Base-by-base conservation (phyloP, 1,284 basidiomycete species). In the Veloporphyrellus conicus region DNA sequence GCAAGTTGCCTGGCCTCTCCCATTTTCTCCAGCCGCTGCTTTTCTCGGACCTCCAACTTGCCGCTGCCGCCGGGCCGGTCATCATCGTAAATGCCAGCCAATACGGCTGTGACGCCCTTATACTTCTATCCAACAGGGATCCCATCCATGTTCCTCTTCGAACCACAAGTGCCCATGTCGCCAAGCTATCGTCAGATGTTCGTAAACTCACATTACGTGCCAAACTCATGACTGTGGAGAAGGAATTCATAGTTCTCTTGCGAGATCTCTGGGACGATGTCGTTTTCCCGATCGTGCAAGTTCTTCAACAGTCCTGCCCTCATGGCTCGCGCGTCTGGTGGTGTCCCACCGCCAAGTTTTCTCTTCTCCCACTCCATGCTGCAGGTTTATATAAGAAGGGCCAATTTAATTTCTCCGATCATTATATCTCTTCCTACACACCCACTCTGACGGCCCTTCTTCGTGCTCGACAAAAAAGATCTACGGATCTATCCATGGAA, bases 251-350 rank as follows among this genome's bases (percentile, higher is more conserved):
- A 5, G 8, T 23, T 6, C 31, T 62, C 4, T 43, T 70, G 18
- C 40, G 57, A 4, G 36, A 33, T 6, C 50, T 68, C n/a, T 68
- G 66, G 64, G 46, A 54, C 6, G 14, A 3, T 2, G 41, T 68
- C 19, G 62, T 60, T 6, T 25, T n/a, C 6, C 63, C 63, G 3
- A 52, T 67, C 1, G 49, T 59, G 0, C 39, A 50, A 9, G 40
- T 47, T 33, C 54, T 66, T 1, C 25, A 32, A 7, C 14, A 46
- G 5, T 29, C 39, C 1, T 41, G 57, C 22, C 35, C 31, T 3
- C 12, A 38, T 19, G 36, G 50, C 31, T 58, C 67, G 3, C 61
- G 62, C 1, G 63, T 73, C 3, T 71, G 69, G 66, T 72, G 69
- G 70, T 72, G 68, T 45, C 68, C 67, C 1, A 71, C 68, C 4